phyloP scores from a whole-genome alignment of 2,329 filamentous ascomycete genomes.

The Rhexocercosporidium sp. region DNA sequence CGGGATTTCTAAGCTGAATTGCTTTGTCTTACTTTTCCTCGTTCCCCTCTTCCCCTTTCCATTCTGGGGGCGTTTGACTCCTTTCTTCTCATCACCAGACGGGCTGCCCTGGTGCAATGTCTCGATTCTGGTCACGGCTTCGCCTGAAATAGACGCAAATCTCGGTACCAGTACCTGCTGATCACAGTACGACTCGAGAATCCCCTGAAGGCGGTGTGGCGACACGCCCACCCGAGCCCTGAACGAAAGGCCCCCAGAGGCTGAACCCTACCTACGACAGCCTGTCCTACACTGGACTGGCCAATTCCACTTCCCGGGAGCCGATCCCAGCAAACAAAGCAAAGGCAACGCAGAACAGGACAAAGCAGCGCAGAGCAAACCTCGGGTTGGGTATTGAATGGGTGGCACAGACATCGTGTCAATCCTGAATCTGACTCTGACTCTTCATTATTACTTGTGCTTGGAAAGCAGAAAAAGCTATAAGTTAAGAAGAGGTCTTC shows the following conservation, averaged over 20 bases:
- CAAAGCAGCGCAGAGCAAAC: no score
- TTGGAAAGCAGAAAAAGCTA: constrained; percentile 9
- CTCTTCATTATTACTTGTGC: neutral
- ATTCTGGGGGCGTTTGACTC: neutral
- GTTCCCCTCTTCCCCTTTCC: neutral
- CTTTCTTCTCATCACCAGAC: constrained; percentile 13
- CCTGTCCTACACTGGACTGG: neutral
- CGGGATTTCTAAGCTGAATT: constrained; percentile 6
- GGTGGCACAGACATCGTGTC: neutral
- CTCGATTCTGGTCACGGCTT: constrained; percentile 4
- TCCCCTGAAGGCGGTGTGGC: constrained; percentile 14
- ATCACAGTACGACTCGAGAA: constrained; percentile 8
- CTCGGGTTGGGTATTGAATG: neutral
- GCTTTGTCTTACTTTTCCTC: neutral
- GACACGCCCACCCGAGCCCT: neutral
- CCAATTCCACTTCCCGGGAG: neutral
- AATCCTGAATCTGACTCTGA: neutral
- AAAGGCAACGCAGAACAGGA: no score
- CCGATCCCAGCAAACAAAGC: constrained; percentile 2
- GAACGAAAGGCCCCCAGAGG: neutral
- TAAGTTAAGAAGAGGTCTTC: neutral
- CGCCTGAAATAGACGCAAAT: constrained; percentile 2
- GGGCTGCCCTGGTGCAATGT: constrained; percentile 5
- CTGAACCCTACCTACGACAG: neutral
- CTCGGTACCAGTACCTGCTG: constrained; percentile 12